Evolutionary conservation across 371 early-diverging fungal genomes (phyloP), one percentile per base, ranked within the genome.

Genomic region (Mortierella sp.): DNA sequence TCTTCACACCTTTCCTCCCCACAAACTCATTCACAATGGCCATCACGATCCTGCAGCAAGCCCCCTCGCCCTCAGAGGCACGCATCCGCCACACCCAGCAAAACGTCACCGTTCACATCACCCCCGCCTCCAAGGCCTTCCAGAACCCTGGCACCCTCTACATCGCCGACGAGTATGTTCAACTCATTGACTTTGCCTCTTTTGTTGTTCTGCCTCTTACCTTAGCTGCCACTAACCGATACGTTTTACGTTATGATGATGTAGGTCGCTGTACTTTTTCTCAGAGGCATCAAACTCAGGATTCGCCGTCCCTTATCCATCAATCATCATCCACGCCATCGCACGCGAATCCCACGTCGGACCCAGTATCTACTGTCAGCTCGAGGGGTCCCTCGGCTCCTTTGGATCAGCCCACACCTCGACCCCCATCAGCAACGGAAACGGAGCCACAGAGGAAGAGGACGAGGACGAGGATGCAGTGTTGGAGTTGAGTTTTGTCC

Each of bases 281-380:
- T 92, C 92, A 0, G 70, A 81, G 4, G 71, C 38, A 5, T 81
- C 83, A 2, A 74, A 87, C 32, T 80, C 88, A 14, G 94, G 94
- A 14, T 91, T 95, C 68, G 85, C 94, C 16, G 90, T 97, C 73
- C 92, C 93, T 73, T 97, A 96, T 72, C 94, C 92, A 0, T 91
- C 92, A 74, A 94, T 97, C 75, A 92, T 95, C 49, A 95, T 97
- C 74, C 96, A 97, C 74, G 97, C 97, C 27, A 93, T 95, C 70
- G 95, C 96, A 8, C 92, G 94, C 63, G 91, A 90, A 43, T 55
- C 78, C n/a, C 89, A 89, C 24, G 92, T 91, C 29, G 90, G 83
- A 41, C 91, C 94, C 1, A 90, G 90, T 76, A 92, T 96, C 75
- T 96, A 96, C 80, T 95, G 95, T 79, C 97, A 96, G 85, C 88